A percentile compares a stretch with the other conserved stretches of the same genome.
Conservation (phyloP, 1,284 basidiomycete genomes). For the Papiliotrema terrestris region DNA sequence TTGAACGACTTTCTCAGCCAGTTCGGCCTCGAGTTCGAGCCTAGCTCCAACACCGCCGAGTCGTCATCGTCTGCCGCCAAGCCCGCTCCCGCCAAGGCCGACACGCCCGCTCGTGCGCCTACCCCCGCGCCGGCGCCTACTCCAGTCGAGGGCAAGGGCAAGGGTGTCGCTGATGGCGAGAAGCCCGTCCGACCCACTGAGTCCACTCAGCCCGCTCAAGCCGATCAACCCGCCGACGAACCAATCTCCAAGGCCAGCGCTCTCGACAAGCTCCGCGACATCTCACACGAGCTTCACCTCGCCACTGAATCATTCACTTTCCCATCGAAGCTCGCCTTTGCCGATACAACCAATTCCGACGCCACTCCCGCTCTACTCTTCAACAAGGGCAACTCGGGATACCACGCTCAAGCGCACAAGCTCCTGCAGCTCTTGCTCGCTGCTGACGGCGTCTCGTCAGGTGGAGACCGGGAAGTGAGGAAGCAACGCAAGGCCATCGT, state of each 20-base stretch:
- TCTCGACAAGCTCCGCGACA: slow-evolving; percentile 24
- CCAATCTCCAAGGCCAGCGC: slow-evolving; percentile 15
- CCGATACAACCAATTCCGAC: slow-evolving; percentile 12
- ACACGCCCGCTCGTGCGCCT: background rate
- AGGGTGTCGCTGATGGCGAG: slow-evolving; percentile 33
- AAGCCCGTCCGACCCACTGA: slow-evolving; percentile 54
- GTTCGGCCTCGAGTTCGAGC: slow-evolving; percentile 44
- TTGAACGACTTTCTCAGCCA: slow-evolving; percentile 40
- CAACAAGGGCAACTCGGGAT: slow-evolving; percentile 56
- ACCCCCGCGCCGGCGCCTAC: slow-evolving; percentile 2
- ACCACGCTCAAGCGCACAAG: slow-evolving; percentile 60
- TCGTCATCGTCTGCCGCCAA: background rate
- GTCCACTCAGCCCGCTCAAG: slow-evolving; percentile 56
- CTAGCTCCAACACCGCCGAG: slow-evolving; percentile 16
- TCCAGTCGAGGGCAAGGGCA: slow-evolving; percentile 24
- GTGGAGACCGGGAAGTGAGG: slow-evolving; percentile 59
- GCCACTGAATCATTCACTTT: slow-evolving; percentile 33
- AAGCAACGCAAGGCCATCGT: slow-evolving; percentile 60
- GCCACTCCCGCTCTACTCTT: slow-evolving; percentile 50
- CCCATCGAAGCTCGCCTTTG: slow-evolving; percentile 37
- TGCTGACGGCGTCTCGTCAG: slow-evolving; percentile 65
- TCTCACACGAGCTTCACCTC: slow-evolving; percentile 26
- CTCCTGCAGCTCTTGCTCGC: slow-evolving; percentile 61
- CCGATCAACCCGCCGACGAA: slow-evolving; percentile 24
- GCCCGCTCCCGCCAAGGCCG: background rate